These are phyloP conservation scores for Globisporangium cederbergense DNA, from an alignment of 352 stramenopile species.

Conservation along the genomic window DNA sequence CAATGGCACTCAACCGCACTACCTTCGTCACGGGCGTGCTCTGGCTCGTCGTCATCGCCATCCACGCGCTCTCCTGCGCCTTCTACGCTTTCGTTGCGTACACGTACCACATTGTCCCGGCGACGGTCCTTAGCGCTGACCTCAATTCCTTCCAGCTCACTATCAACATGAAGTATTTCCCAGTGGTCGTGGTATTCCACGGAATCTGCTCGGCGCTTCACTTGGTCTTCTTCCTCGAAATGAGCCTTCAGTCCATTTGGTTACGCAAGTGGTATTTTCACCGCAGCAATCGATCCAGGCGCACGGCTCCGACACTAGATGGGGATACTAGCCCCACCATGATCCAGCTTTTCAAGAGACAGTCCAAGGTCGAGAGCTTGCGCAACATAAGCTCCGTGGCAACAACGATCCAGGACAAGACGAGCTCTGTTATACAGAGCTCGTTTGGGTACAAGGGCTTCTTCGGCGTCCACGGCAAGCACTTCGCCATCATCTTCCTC, in stretches of 20 bases:
- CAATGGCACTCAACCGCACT: not conserved
- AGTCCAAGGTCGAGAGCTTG: not conserved
- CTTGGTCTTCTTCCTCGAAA: slow-evolving; percentile 9
- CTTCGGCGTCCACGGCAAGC: slow-evolving; percentile 18
- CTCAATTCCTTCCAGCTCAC: slow-evolving; percentile 11
- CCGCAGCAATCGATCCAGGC: not conserved
- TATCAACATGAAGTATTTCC: slow-evolving; percentile 23
- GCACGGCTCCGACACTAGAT: not conserved
- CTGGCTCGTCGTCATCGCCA: slow-evolving; percentile 4
- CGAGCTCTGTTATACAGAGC: not conserved
- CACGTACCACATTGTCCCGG: slow-evolving; percentile 5
- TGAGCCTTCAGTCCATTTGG: slow-evolving; percentile 15
- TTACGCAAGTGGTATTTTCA: slow-evolving; percentile 15
- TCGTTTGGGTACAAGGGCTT: slow-evolving; percentile 17
- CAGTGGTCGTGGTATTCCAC: slow-evolving; percentile 15
- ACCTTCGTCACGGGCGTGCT: not conserved
- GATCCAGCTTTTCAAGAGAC: not conserved
- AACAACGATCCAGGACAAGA: not conserved
- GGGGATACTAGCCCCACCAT: not conserved
- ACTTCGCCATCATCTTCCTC: slow-evolving; percentile 20
- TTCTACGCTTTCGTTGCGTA: slow-evolving; percentile 2
- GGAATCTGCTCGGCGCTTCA: slow-evolving; percentile 15
- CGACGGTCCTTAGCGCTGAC: not conserved
- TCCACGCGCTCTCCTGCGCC: slow-evolving; percentile 1
- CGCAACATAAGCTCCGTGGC: not conserved